Evolutionary conservation across 805 yeast species (phyloP), one percentile per base, ranked within the genome.

Genomic region (Candida piceae): DNA sequence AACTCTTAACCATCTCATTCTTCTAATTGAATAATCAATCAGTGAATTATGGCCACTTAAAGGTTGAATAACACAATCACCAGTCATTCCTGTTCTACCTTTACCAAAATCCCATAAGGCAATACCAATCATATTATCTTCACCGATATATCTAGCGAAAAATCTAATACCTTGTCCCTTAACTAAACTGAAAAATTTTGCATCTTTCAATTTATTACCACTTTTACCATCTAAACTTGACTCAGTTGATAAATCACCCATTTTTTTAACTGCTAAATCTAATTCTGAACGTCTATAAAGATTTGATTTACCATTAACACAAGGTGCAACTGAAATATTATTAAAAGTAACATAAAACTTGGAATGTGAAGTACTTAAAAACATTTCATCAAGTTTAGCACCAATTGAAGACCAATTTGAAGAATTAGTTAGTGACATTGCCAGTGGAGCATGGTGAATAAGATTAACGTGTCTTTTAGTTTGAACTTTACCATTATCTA

Each of bases 251-350:
- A 22, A 13, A 11, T 52, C 48, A 1, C 70, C 64, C 29, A 69
- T 64, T 31, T 47, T 53, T 13, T 62, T 54, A 16, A 80, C 85
- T 0, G 85, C 74, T 11, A 37, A 39, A 55, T 81, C 86, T 18
- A 86, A 60, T 36, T 74, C 83, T 0, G 84, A 74, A 31, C 76
- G 67, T 16, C 89, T 66, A 57, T 84, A 88, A 35, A 87, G 48
- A 52, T 87, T 87, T 7, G 93, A 83, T 54, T 88, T 87, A 8
- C 96, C 96, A 66, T 84, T 87, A 29, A 87, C 93, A 60, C 96
- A 87, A 0, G 96, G 94, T 0, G 95, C 95, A 23, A 84, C 60
- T 5, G 80, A 74, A 8, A 81, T 62, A 41, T 78, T 76, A 55
- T 87, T 87, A 52, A 87, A 76, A 22, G 86, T 79, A 5, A 80